Base-by-base conservation (phyloP, 2,329 filamentous ascomycete species). In the Cladosporium sp. region DNA sequence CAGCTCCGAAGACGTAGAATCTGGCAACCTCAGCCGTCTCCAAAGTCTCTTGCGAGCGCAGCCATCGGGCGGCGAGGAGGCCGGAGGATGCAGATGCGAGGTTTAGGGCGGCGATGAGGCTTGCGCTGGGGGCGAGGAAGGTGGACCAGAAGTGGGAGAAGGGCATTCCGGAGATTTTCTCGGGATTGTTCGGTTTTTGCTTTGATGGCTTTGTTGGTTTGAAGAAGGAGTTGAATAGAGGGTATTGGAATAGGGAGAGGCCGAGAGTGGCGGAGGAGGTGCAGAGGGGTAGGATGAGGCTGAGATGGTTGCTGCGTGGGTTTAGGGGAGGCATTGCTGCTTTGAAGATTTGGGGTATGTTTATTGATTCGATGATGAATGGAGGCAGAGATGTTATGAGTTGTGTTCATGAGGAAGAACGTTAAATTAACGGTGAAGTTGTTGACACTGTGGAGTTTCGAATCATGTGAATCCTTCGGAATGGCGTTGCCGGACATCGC, bases 251-350 rank as follows among this genome's bases (percentile, higher is more conserved):
- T 12, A 62, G 51, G 15, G 61, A 57, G 3, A 64, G 56, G 17
- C 61, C 62, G 47, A 65, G 52, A 12, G 61, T 63, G 13, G 62
- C 62, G 29, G 59, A 59, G 22, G 58, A 59, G 6, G 61, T 62
- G 53, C 58, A 62, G 20, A 65, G 55, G 9, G 63, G 63, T 6
- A 64, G 50, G 42, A 65, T 58, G 24, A 65, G 58, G 50, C 58
- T 61, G 12, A 64, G 51, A 44, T 65, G 62, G 47, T 54, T 52
- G 37, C 51, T 45, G 40, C 59, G 54, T 15, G 61, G 61, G 8
- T 48, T 18, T 27, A 61, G 54, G 32, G 59, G 59, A 42, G 60
- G 56, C 61, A 64, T 64, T 2, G 17, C 34, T 37, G 13, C 15
- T 34, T 34, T 34, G 22, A 5, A 27, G 9, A 27, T 27, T 27